Conservation (phyloP, 2,329 filamentous ascomycete species). For the Aspergillus sp. region DNA sequence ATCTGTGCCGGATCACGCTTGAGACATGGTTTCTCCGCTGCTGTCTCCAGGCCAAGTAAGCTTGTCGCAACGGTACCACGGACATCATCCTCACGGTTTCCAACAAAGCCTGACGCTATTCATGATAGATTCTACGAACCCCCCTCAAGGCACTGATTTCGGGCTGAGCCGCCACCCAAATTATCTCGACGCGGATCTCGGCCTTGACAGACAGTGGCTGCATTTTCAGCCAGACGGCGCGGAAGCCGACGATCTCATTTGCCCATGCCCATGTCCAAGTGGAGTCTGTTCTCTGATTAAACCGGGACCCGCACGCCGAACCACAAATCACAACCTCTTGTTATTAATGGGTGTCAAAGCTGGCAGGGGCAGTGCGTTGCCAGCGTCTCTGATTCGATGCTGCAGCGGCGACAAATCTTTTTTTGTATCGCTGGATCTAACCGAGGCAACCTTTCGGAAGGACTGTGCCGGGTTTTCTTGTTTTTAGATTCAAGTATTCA, state of each 20-base stretch:
- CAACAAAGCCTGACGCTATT: background rate
- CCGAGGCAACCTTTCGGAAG: conserved; percentile 5
- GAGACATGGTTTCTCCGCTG: background rate
- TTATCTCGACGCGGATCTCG: background rate
- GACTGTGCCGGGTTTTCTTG: background rate
- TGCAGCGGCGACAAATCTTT: background rate
- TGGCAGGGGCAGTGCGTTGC: background rate
- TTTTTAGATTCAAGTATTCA: background rate
- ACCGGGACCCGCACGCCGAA: background rate
- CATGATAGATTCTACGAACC: background rate
- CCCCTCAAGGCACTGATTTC: background rate
- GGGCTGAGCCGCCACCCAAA: background rate
- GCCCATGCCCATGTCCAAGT: background rate
- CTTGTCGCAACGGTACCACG: conserved; percentile 4
- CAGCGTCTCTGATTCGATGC: background rate
- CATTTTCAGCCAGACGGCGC: background rate
- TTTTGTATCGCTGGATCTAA: background rate
- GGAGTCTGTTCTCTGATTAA: background rate
- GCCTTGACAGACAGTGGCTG: background rate
- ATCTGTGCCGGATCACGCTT: background rate
- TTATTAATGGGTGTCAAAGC: background rate
- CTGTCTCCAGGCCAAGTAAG: conserved; percentile 3
- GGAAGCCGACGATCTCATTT: background rate
- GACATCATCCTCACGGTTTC: background rate
- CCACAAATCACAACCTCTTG: background rate